Base-by-base conservation (phyloP, 2,329 filamentous ascomycete genomes). In the Fusarium cyanostomum region DNA sequence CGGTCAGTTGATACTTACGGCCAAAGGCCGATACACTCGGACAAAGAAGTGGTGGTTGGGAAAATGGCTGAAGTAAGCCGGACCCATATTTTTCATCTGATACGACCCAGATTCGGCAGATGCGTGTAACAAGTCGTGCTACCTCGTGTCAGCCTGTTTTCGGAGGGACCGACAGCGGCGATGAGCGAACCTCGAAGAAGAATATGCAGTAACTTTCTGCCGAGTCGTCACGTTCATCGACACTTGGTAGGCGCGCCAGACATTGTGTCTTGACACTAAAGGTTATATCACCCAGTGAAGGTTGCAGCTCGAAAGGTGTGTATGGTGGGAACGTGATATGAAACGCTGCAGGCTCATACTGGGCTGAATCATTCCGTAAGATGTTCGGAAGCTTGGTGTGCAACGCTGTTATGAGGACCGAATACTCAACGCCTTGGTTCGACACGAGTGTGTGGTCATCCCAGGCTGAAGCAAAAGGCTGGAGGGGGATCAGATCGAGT, bases 31-130 rank as follows among this genome's bases (percentile, higher is more conserved):
- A 62, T 83, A 86, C 6, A 86, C 78, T 10, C 84, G 79, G 21
- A 80, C 79, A 53, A 86, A 87, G 68, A 84, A 86, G 66, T 87
- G 84, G 56, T 87, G 85, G 10, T 81, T 77, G 2, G 85, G 85
- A 50, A 87, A 87, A 0, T 72, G 72, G 33, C 76, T 76, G 59
- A 85, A 86, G 37, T 74, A 71, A 4, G 74, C 72, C 0, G 85
- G 81, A 0, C 84, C 83, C 15, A 76, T 70, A 21, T 75, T 76
- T 42, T 75, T 75, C 48, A 68, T 65, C 31, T 79, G 72, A 13
- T 74, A 68, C 2, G 76, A 66, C 3, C 75, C 69, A 15, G 75
- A 70, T 58, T 75, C 76, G 78, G 78, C 81, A 7, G 75, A 71
- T 5, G 75, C 61, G 24, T 76, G 70, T 8, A 78, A 79, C 8